Conservation (phyloP, 345 rosid species). For the Hirschfeldia incana region DNA sequence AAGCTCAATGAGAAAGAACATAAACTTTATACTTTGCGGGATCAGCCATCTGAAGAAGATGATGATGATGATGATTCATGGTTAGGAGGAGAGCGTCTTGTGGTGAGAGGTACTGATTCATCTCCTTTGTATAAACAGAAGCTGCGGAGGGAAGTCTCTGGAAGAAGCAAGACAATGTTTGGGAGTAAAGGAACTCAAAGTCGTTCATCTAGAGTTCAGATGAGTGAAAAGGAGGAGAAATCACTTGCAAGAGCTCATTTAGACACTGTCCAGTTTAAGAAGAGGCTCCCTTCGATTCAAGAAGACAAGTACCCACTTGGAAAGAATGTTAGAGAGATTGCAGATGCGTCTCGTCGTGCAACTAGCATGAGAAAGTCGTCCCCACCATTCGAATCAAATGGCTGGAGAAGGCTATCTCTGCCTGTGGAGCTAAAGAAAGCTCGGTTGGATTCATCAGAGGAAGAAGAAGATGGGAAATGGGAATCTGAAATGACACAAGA, state of each 20-base stretch:
- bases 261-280: conserved; percentile 30
- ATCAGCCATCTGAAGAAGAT: conserved; percentile 53
- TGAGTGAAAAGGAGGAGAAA: conserved; percentile 13
- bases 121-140: conserved; percentile 41
- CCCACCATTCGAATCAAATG: conserved; percentile 31
- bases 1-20: conserved; percentile 45
- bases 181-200: conserved; percentile 25
- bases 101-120: conserved; percentile 40
- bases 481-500: conserved; percentile 48
- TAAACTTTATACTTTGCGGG: conserved; percentile 48
- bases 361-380: conserved; percentile 40
- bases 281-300: conserved; percentile 22
- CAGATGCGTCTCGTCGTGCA: conserved; percentile 25
- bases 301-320: conserved; percentile 12
- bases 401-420: conserved; percentile 28
- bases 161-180: conserved; percentile 3
- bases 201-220: conserved; percentile 13
- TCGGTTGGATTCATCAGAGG: conserved; percentile 36
- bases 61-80: conserved; percentile 47
- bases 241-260: conserved; percentile 1
- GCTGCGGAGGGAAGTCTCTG: conserved; percentile 30
- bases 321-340: conserved; percentile 18
- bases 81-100: conserved; percentile 43
- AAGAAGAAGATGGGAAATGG: conserved; percentile 45
- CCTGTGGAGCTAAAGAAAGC: conserved; percentile 44